Evolutionary conservation across 139 green algal species (phyloP).

Genomic region (Pleodorina starrii): DNA sequence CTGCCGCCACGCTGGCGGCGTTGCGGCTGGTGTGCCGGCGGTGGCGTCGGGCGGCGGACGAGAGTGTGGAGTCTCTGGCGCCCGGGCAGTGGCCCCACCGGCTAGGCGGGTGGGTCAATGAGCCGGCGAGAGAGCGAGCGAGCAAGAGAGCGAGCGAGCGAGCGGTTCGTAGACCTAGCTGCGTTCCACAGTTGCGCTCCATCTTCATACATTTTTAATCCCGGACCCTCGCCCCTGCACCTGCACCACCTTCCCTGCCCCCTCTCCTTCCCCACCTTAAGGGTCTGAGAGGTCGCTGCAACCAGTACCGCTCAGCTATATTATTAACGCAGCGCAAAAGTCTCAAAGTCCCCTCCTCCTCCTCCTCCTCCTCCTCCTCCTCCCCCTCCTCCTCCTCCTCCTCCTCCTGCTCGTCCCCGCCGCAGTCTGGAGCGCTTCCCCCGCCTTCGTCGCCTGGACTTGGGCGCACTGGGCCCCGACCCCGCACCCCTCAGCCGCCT

Average conservation of each 20-base stretch:
- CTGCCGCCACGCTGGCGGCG: not conserved
- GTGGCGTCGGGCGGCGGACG: constrained; percentile 32
- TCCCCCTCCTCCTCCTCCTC: too few species aligned
- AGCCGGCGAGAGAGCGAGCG: too few species aligned
- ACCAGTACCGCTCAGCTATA: too few species aligned
- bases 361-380: not conserved
- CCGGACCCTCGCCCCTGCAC: not conserved
- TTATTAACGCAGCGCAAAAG: too few species aligned
- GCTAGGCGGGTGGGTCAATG: constrained; percentile 5
- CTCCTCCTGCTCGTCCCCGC: too few species aligned
- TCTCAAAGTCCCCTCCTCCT: not conserved
- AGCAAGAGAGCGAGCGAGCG: too few species aligned
- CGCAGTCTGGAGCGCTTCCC: constrained; percentile 36
- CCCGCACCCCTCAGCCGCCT: constrained; percentile 25
- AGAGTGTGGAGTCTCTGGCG: constrained; percentile 16
- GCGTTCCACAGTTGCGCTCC: too few species aligned
- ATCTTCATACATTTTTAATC: not conserved
- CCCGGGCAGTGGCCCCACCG: constrained; percentile 29
- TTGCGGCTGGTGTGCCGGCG: constrained; percentile 33
- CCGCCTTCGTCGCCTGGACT: not conserved
- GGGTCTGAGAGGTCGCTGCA: too few species aligned
- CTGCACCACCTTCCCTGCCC: not conserved
- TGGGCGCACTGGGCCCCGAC: constrained; percentile 31
- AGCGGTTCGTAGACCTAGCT: too few species aligned
- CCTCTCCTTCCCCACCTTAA: not conserved